These are phyloP conservation scores for Solanum virginianum DNA, from an alignment of 257 asterid species.

Conservation along the genomic window DNA sequence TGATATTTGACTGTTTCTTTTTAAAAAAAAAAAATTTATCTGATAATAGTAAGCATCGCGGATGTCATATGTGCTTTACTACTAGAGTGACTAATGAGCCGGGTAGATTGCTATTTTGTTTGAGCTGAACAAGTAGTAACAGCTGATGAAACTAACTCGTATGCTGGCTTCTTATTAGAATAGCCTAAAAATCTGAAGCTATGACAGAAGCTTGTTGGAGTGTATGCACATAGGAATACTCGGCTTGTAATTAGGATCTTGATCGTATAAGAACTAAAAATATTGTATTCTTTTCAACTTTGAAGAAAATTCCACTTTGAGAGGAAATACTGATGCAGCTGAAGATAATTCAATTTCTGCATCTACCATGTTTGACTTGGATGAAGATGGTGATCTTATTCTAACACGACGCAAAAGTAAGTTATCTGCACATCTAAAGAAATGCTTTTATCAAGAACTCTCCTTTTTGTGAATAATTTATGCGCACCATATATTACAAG, in stretches of 20 bases:
- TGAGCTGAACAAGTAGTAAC: neutral
- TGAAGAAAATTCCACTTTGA: constrained; percentile 8
- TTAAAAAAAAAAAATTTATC: neutral
- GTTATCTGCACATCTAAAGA: constrained; percentile 1
- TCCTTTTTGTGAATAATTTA: neutral
- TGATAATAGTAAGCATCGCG: neutral
- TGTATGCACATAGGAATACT: neutral
- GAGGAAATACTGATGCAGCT: neutral
- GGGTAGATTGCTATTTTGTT: neutral
- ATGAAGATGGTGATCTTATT: constrained; percentile 87
- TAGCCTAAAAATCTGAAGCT: neutral
- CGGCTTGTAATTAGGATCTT: neutral
- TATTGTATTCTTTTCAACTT: neutral
- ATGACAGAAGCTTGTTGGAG: neutral
- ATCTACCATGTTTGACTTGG: constrained; percentile 34
- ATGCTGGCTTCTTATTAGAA: neutral
- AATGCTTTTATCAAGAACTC: neutral
- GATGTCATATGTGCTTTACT: neutral
- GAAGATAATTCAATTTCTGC: constrained; percentile 6
- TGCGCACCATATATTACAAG: neutral
- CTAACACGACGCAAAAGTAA: constrained; percentile 45
- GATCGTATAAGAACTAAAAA: neutral
- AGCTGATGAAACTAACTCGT: neutral
- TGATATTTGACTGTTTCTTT: neutral
- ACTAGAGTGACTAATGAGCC: neutral